Conservation (phyloP, 768 basidiomycete genomes). For the Suillus ampliporus region DNA sequence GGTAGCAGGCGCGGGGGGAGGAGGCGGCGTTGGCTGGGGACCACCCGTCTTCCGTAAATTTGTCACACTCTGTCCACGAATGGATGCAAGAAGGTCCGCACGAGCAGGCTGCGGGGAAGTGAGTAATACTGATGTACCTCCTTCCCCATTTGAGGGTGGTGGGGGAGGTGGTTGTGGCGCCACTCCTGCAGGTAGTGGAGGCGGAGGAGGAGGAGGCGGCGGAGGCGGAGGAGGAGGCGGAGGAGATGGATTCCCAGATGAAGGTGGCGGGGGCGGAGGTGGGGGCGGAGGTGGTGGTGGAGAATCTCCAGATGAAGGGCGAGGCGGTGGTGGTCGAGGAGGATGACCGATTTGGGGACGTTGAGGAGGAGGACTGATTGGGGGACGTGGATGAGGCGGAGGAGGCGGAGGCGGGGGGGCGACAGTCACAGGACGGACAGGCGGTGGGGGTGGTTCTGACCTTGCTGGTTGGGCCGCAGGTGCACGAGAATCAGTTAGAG, state of each 20-base stretch:
- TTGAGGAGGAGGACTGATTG: constrained; percentile 32
- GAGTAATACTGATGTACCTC: constrained; percentile 33
- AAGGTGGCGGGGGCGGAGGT: constrained; percentile 39
- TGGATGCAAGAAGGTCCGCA: constrained; percentile 72
- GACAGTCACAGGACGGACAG: constrained; percentile 37
- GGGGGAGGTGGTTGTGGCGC: constrained; percentile 45
- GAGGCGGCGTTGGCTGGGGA: constrained; percentile 39
- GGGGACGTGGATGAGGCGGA: constrained; percentile 44
- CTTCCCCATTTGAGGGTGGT: constrained; percentile 39
- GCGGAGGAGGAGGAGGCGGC: constrained; percentile 40
- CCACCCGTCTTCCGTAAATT: constrained; percentile 61
- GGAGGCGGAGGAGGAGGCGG: constrained; percentile 37
- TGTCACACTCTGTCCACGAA: constrained; percentile 81
- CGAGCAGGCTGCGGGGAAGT: constrained; percentile 67
- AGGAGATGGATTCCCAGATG: constrained; percentile 26
- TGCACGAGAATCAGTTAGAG: constrained; percentile 32
- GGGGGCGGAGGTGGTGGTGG: constrained; percentile 37
- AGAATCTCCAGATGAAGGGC: constrained; percentile 27
- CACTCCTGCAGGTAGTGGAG: constrained; percentile 29
- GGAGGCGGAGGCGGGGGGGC: constrained; percentile 38
- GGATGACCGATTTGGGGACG: constrained; percentile 39
- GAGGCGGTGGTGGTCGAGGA: constrained; percentile 34
- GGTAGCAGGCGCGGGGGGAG: constrained; percentile 37
- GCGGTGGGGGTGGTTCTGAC: constrained; percentile 47
- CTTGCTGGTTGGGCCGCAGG: constrained; percentile 29